These are phyloP conservation scores for Graphilbum ipis-grandicollis DNA, from an alignment of 2,329 filamentous ascomycete genomes.

Conservation along the genomic window DNA sequence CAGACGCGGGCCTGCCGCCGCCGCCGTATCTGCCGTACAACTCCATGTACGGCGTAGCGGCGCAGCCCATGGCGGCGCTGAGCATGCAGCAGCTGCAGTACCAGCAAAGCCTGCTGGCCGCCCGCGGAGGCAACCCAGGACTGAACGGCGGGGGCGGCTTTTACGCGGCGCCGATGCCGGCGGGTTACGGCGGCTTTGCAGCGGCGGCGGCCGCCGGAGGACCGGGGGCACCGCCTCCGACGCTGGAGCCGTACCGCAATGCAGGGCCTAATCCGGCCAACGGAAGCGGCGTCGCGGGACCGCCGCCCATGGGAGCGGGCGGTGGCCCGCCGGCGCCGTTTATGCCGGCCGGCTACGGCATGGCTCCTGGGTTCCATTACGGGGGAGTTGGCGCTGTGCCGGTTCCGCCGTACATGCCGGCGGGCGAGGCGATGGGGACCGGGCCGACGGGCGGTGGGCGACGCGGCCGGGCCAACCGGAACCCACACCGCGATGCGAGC, in stretches of 20 bases:
- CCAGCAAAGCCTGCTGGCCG: slow-evolving; percentile 39
- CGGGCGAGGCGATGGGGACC: slow-evolving; percentile 29
- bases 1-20: too few species aligned
- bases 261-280: slow-evolving; percentile 32
- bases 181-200: slow-evolving; percentile 37
- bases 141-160: slow-evolving; percentile 44
- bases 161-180: slow-evolving; percentile 36
- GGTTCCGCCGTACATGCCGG: slow-evolving; percentile 34
- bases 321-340: slow-evolving; percentile 20
- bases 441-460: slow-evolving; percentile 33
- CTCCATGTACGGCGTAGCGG: slow-evolving; percentile 5
- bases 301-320: background rate
- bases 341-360: slow-evolving; percentile 31
- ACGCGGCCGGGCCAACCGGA: slow-evolving; percentile 38
- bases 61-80: slow-evolving; percentile 17
- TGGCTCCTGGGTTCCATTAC: slow-evolving; percentile 25
- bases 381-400: slow-evolving; percentile 22
- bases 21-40: slow-evolving; percentile 5
- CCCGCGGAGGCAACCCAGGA: slow-evolving; percentile 30
- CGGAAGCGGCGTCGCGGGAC: slow-evolving; percentile 25
- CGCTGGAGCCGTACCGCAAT: slow-evolving; percentile 37
- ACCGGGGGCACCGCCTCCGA: too few species aligned
- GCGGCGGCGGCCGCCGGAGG: slow-evolving; percentile 23
- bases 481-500: slow-evolving; percentile 7
- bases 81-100: slow-evolving; percentile 28